Conservation (phyloP, 768 basidiomycete species). For the Termitomyces sp. region DNA sequence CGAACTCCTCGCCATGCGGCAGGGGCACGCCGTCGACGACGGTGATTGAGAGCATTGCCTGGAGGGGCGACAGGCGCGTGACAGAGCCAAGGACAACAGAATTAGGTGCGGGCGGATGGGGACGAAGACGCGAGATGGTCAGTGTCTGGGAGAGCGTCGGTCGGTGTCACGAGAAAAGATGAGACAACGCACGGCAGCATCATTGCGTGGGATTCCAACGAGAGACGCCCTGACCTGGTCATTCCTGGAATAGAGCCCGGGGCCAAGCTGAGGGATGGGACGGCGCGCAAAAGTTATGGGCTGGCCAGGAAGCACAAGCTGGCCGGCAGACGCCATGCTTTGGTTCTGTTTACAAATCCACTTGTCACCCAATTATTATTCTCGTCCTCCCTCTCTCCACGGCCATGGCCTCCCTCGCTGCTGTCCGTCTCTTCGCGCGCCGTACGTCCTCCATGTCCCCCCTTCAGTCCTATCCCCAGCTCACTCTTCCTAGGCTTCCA, state of each 20-base stretch:
- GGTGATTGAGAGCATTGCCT: conserved; percentile 78
- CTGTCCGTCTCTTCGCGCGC: conserved; percentile 56
- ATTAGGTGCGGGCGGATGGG: conserved; percentile 68
- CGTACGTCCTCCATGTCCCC: conserved; percentile 35
- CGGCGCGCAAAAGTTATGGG: conserved; percentile 55
- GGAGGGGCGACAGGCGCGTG: conserved; percentile 76
- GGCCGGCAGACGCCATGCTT: conserved; percentile 18
- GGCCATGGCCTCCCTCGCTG: conserved; percentile 66
- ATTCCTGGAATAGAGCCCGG: conserved; percentile 63
- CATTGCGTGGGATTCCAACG: conserved; percentile 53
- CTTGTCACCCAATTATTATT: conserved; percentile 20
- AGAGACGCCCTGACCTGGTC: conserved; percentile 65
- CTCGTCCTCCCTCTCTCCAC: conserved; percentile 32
- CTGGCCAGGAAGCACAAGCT: conserved; percentile 69
- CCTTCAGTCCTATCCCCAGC: neutral
- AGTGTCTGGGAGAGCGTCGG: conserved; percentile 40
- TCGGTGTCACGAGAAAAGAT: conserved; percentile 19
- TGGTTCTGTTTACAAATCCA: conserved; percentile 28
- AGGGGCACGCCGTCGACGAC: conserved; percentile 85
- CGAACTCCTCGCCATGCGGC: conserved; percentile 82
- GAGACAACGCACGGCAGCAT: conserved; percentile 60
- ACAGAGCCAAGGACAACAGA: conserved; percentile 81
- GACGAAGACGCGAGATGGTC: conserved; percentile 59
- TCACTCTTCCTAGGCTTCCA: conserved; percentile 54
- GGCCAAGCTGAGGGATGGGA: conserved; percentile 53